phyloP scores from a whole-genome alignment of 768 basidiomycete species.

The Serendipita sp. region DNA sequence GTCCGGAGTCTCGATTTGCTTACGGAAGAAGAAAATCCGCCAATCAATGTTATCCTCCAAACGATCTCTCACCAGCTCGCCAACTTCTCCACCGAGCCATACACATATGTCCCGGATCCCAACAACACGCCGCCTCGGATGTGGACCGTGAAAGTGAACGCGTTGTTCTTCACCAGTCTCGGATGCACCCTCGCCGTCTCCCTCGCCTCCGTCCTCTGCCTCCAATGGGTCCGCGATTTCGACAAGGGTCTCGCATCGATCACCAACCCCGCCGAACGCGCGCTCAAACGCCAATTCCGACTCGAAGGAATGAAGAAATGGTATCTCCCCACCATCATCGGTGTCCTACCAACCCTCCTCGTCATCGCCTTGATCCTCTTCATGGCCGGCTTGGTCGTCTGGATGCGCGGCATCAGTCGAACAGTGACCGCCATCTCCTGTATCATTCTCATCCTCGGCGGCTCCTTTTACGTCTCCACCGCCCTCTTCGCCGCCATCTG shows the following conservation, averaged over 20 bases:
- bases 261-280: background rate
- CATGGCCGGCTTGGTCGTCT: slow-evolving; percentile 12
- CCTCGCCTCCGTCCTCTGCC: background rate
- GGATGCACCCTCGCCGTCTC: background rate
- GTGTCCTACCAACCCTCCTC: slow-evolving; percentile 8
- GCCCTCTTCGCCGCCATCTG: background rate
- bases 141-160: background rate
- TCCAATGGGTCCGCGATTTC: background rate
- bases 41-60: background rate
- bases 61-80: background rate
- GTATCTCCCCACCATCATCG: background rate
- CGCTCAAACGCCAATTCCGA: background rate
- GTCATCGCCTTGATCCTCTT: slow-evolving; percentile 13
- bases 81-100: background rate
- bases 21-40: no score
- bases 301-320: background rate
- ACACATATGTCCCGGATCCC: background rate
- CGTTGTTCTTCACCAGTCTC: background rate
- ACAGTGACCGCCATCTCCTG: slow-evolving; percentile 9
- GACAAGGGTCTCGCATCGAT: background rate
- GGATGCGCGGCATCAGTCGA: slow-evolving; percentile 10
- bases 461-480: background rate
- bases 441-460: background rate
- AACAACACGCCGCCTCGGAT: no score
- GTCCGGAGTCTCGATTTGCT: background rate